These are phyloP conservation scores for Fusarium cicatricum DNA, from an alignment of 2,329 filamentous ascomycete species.

Conservation along the genomic window DNA sequence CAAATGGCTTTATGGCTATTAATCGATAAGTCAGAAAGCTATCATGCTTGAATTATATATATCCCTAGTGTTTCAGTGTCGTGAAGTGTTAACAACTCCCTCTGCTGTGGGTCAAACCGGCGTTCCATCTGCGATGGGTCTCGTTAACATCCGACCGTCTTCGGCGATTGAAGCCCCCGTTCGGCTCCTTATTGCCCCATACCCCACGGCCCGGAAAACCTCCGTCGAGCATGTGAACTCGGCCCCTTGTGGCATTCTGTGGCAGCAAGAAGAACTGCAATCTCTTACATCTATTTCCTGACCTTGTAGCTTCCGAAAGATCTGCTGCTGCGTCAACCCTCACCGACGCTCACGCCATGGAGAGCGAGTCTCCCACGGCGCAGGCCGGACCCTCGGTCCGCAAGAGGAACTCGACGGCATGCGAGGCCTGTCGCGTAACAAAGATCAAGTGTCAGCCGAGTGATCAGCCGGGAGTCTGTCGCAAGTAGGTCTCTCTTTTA, in stretches of 20 bases:
- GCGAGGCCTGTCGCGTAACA: slow-evolving; percentile 62
- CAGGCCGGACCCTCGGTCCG: slow-evolving; percentile 20
- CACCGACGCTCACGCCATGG: slow-evolving; percentile 20
- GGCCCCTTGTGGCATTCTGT: not conserved
- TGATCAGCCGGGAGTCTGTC: slow-evolving; percentile 58
- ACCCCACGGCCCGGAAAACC: not conserved
- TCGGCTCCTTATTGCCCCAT: slow-evolving; percentile 31
- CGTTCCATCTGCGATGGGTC: not conserved
- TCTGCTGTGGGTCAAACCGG: slow-evolving; percentile 5
- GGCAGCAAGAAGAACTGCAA: not conserved
- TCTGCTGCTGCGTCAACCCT: too few species aligned
- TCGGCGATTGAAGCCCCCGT: slow-evolving; percentile 24
- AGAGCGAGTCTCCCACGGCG: slow-evolving; percentile 16
- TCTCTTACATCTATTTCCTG: not conserved
- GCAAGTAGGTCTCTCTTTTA: slow-evolving; percentile 58
- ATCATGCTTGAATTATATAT: too few species aligned
- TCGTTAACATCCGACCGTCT: slow-evolving; percentile 22
- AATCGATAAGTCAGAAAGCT: too few species aligned
- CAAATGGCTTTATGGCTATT: too few species aligned
- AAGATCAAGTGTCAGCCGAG: slow-evolving; percentile 63
- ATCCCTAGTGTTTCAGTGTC: not conserved
- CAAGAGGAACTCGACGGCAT: slow-evolving; percentile 53
- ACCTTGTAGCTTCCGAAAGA: too few species aligned
- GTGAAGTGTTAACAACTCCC: too few species aligned
- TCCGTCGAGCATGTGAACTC: not conserved